These are phyloP conservation scores for Senna siamea DNA, from an alignment of 306 rosid species.

Conservation along the genomic window DNA sequence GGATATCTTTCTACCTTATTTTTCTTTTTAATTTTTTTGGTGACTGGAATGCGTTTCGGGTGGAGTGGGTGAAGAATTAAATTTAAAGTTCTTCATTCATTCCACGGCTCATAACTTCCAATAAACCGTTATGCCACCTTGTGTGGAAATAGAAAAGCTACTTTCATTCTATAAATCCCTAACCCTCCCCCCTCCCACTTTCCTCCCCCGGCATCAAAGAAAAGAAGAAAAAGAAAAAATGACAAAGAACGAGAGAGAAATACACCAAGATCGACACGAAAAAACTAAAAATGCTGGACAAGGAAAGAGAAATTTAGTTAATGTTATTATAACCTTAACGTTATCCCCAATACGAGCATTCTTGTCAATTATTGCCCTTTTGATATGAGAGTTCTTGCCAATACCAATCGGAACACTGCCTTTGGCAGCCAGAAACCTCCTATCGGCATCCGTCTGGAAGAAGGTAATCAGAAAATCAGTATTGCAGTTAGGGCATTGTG, in stretches of 20 bases:
- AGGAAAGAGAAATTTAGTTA: not conserved
- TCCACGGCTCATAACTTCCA: too few species aligned
- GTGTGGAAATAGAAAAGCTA: too few species aligned
- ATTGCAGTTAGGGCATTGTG: constrained; percentile 14
- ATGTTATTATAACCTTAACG: constrained; percentile 64
- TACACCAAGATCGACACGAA: not conserved
- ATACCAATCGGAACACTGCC: constrained; percentile 95
- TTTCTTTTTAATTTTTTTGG: too few species aligned
- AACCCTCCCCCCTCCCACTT: too few species aligned
- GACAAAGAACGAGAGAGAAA: not conserved
- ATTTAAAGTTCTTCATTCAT: too few species aligned
- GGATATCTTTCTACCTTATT: too few species aligned
- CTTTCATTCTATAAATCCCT: too few species aligned
- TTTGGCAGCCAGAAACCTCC: constrained; percentile 79
- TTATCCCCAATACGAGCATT: constrained; percentile 93
- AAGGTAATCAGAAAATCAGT: constrained; percentile 38
- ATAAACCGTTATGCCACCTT: too few species aligned
- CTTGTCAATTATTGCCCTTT: constrained; percentile 96
- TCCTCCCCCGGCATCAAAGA: too few species aligned
- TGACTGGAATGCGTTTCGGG: too few species aligned
- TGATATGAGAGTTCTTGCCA: constrained; percentile 86
- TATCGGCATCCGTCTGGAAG: constrained; percentile 83
- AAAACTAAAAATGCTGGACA: not conserved
- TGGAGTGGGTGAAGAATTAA: too few species aligned
- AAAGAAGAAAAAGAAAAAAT: too few species aligned